Base-by-base conservation (phyloP, 176 grass and related monocot genomes). In the Bromus sterilis region DNA sequence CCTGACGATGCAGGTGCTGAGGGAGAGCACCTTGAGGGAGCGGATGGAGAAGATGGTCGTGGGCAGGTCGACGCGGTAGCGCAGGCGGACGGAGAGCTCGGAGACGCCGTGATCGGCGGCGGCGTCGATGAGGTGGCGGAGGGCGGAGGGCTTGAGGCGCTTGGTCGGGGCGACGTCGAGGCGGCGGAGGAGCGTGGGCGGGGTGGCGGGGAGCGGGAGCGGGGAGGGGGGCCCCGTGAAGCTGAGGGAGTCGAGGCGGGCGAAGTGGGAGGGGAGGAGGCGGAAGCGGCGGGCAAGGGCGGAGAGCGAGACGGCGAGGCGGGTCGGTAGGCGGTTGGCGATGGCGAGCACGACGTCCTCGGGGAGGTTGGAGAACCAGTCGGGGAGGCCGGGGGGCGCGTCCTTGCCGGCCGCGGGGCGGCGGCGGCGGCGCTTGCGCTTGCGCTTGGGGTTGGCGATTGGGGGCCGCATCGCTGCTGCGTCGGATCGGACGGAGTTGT, bases 281-380 rank as follows among this genome's bases (percentile, higher is more conserved):
- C 41, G 78, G 83, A 86, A 92, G 68, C 81, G 74, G 34, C 80
- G 86, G 74, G 86, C 70, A 40, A 66, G 39, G 71, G 18, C 59
- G 33, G 74, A 66, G 75, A 87, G 76, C 72, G 56, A 30, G 18
- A 75, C 83, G 66, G 83, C 90, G 55, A 33, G 36, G 87, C 78
- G 74, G 71, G 82, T 85, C 13, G 81, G 29, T 60, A 91, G 76
- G 30, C 74, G 78, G 77, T 14, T 39, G 86, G 80, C 7, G 82
- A 91, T 85, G 71, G 12, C 12, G 71, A 80, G 82, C 51, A 91
- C 64, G 34, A 85, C 36, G 42, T 88, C 77, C 37, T 82, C 78
- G 12, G 37, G 58, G 61, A 91, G 72, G 79, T 9, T 23, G 65
- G 82, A 82, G 32, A 91, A 71, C 34, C 6, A 49, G 57, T 91